These are phyloP conservation scores for Volvariella volvacea DNA, from an alignment of 1,284 basidiomycete species.

Conservation along the genomic window DNA sequence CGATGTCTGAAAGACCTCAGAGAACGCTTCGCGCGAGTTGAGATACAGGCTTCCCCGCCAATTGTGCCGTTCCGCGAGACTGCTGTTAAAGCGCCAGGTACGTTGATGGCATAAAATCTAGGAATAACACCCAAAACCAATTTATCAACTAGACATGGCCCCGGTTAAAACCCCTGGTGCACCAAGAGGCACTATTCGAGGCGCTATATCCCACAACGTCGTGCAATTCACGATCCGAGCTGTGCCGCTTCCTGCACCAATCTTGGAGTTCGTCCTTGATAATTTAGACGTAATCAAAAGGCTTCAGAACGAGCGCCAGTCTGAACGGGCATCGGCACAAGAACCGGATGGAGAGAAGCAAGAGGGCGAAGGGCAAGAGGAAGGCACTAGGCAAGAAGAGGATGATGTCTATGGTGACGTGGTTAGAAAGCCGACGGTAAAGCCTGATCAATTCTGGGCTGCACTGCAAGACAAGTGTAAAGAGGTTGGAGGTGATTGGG, in stretches of 20 bases:
- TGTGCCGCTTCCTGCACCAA: slow-evolving; percentile 60
- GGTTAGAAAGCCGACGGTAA: slow-evolving; percentile 54
- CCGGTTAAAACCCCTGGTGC: slow-evolving; percentile 74
- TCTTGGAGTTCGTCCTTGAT: slow-evolving; percentile 62
- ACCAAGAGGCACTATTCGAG: slow-evolving; percentile 74
- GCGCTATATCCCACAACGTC: slow-evolving; percentile 62
- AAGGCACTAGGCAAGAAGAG: slow-evolving; percentile 32
- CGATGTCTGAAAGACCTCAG: slow-evolving; percentile 93
- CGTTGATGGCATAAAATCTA: no score
- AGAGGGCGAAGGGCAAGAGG: slow-evolving; percentile 25
- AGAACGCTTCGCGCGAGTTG: slow-evolving; percentile 90
- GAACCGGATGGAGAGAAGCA: slow-evolving; percentile 21
- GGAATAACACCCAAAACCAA: no score
- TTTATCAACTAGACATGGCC: slow-evolving; percentile 65
- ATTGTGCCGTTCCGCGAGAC: slow-evolving; percentile 99
- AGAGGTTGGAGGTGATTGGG: slow-evolving; percentile 79
- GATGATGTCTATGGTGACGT: slow-evolving; percentile 54
- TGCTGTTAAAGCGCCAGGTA: slow-evolving; percentile 74
- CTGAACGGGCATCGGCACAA: slow-evolving; percentile 7
- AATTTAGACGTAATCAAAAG: slow-evolving; percentile 59
- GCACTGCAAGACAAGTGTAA: slow-evolving; percentile 61
- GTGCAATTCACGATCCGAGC: slow-evolving; percentile 85
- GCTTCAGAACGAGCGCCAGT: slow-evolving; percentile 41
- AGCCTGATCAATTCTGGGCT: slow-evolving; percentile 78
- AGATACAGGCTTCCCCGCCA: slow-evolving; percentile 90